Percentiles rank a stretch among this genome's conserved stretches.
These are phyloP conservation scores for Setaria italica DNA, from an alignment of 202 grass and related monocot species.

Conservation along the genomic window DNA sequence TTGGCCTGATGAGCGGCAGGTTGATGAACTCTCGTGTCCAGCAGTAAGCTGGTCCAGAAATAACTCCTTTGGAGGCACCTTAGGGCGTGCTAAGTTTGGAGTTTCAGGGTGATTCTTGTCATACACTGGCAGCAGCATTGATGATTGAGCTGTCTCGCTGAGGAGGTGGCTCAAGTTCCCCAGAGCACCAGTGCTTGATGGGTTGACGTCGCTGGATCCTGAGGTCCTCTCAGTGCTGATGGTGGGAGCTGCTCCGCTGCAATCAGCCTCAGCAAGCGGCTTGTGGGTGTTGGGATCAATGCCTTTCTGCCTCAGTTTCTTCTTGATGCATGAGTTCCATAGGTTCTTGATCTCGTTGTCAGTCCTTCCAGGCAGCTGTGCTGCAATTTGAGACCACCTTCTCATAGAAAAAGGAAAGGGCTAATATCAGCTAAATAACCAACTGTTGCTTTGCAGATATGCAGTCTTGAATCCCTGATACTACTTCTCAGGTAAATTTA, in stretches of 20 bases:
- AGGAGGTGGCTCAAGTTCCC: conserved; percentile 57
- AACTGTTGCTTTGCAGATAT: conserved; percentile 36
- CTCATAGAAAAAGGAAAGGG: conserved; percentile 34
- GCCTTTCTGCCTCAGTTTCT: conserved; percentile 81
- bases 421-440: conserved; percentile 44
- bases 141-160: conserved; percentile 58
- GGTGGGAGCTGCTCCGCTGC: conserved; percentile 45
- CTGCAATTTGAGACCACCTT: conserved; percentile 97
- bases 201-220: conserved; percentile 59
- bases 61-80: conserved; percentile 59
- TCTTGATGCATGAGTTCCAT: conserved; percentile 96
- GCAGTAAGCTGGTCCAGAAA: conserved; percentile 62
- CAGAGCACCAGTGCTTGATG: conserved; percentile 47
- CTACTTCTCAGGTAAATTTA: conserved; percentile 39
- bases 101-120: conserved; percentile 49
- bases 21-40: conserved; percentile 57
- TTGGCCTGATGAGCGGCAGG: conserved; percentile 54
- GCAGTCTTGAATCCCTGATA: conserved; percentile 35
- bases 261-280: conserved; percentile 54
- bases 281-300: conserved; percentile 79
- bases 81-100: conserved; percentile 51
- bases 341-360: conserved; percentile 99
- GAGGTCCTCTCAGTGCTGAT: conserved; percentile 58
- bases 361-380: conserved; percentile 88
- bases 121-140: conserved; percentile 53